These are phyloP conservation scores for Tuber melanosporum DNA, from an alignment of 495 filamentous ascomycete species.

Conservation along the genomic window DNA sequence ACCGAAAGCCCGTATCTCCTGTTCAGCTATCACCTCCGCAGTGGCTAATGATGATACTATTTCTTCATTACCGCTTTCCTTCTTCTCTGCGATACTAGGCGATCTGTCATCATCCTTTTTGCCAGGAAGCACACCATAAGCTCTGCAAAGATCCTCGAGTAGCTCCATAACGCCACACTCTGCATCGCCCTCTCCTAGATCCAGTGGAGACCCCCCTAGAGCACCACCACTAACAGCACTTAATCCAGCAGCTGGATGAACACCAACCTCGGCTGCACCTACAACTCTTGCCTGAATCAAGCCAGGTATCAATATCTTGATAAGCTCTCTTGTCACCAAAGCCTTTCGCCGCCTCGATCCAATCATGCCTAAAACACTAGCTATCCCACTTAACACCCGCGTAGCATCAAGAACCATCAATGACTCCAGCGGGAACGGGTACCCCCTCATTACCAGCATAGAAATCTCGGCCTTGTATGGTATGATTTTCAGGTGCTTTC, in stretches of 20 bases:
- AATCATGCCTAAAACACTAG: constrained; percentile 68
- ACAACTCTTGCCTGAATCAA: constrained; percentile 87
- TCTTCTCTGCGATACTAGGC: constrained; percentile 8
- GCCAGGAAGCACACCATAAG: constrained; percentile 43
- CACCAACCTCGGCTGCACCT: constrained; percentile 86
- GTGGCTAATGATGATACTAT: constrained; percentile 35
- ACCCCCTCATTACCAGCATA: constrained; percentile 37
- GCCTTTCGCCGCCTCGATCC: constrained; percentile 80
- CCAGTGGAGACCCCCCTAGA: constrained; percentile 48
- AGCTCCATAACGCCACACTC: constrained; percentile 62
- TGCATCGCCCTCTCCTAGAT: constrained; percentile 67
- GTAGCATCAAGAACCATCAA: constrained; percentile 47
- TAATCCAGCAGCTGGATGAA: constrained; percentile 80
- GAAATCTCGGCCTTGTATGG: constrained; percentile 44
- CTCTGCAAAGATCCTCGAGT: constrained; percentile 50
- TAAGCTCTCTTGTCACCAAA: constrained; percentile 73
- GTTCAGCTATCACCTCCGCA: constrained; percentile 47
- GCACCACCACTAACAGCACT: constrained; percentile 39
- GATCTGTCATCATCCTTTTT: constrained; percentile 10
- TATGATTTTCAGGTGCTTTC: constrained; percentile 36
- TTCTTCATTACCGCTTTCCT: constrained; percentile 13
- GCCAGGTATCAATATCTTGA: constrained; percentile 73
- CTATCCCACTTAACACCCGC: constrained; percentile 67
- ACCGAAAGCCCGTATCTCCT: constrained; percentile 54
- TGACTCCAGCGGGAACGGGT: constrained; percentile 39